Conservation (phyloP, 176 grass and related monocot species). For the Avena atlantica region DNA sequence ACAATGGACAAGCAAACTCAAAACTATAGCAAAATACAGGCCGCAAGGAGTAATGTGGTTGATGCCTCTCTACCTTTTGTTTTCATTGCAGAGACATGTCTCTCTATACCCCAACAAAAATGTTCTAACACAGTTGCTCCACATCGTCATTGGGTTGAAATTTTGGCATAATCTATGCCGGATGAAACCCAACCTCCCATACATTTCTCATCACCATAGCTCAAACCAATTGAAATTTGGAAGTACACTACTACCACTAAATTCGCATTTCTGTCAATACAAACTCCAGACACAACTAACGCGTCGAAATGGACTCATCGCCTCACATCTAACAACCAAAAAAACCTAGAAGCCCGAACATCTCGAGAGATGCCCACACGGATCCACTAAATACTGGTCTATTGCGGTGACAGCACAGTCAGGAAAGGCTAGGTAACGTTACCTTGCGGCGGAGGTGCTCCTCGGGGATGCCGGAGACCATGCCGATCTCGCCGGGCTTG, state of each 20-base stretch:
- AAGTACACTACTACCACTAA: neutral
- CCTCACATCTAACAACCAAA: neutral
- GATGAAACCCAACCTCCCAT: conserved; percentile 6
- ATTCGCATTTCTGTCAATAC: neutral
- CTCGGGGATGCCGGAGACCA: conserved; percentile 87
- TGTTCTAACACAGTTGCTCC: conserved; percentile 7
- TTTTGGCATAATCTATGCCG: neutral
- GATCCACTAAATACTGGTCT: conserved; percentile 24
- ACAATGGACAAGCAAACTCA: neutral
- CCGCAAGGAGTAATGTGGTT: neutral
- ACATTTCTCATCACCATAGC: conserved; percentile 12
- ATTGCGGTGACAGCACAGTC: neutral
- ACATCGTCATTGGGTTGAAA: neutral
- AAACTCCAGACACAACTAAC: neutral
- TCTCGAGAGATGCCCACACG: neutral
- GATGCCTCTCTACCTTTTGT: neutral
- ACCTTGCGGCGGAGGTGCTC: conserved; percentile 88
- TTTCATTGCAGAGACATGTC: neutral
- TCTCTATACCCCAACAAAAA: neutral
- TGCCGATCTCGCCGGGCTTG: conserved; percentile 89
- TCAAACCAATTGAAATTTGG: conserved; percentile 28
- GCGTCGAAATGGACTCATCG: conserved; percentile 6
- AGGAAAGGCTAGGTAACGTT: neutral
- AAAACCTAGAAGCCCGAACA: neutral
- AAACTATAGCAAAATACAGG: neutral